A percentile compares a stretch with the other conserved stretches of the same genome.
Conservation (phyloP, 1,284 basidiomycete genomes). For the Cutaneotrichosporon sp. region DNA sequence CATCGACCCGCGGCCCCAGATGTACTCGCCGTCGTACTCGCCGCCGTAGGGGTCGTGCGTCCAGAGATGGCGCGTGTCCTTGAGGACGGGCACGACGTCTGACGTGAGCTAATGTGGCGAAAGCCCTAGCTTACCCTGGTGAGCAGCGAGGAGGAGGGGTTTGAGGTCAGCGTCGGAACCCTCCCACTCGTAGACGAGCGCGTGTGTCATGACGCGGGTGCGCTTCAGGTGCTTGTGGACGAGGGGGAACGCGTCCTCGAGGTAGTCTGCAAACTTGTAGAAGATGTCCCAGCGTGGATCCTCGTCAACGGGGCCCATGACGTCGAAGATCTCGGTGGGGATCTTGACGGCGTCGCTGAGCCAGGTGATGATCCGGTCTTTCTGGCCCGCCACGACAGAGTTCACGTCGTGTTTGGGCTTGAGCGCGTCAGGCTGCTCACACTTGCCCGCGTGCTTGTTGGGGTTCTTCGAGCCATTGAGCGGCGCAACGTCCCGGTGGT, state of each 20-base stretch:
- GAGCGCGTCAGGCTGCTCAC: constrained; percentile 6
- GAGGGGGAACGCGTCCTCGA: constrained; percentile 43
- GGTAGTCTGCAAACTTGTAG: constrained; percentile 41
- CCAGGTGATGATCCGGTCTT: constrained; percentile 34
- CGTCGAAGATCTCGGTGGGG: constrained; percentile 47
- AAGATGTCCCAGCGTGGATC: constrained; percentile 47
- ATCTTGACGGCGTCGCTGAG: constrained; percentile 38
- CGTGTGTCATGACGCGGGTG: constrained; percentile 61
- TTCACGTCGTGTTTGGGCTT: constrained; percentile 17
- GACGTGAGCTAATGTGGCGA: neutral
- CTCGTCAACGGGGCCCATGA: constrained; percentile 43
- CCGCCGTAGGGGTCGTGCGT: constrained; percentile 61
- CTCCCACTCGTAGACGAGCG: constrained; percentile 60
- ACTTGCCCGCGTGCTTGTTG: neutral
- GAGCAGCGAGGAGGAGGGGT: constrained; percentile 61
- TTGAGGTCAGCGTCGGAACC: constrained; percentile 58
- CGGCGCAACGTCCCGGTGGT: neutral
- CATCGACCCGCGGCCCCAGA: constrained; percentile 60
- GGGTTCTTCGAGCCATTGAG: neutral
- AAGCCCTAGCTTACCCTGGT: constrained; percentile 51
- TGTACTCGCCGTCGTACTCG: constrained; percentile 55
- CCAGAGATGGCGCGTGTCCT: constrained; percentile 56
- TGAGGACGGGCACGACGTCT: constrained; percentile 57
- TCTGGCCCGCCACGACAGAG: constrained; percentile 23
- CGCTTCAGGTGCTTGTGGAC: constrained; percentile 53